phyloP scores from a whole-genome alignment of 768 basidiomycete genomes.

The Lactarius quietus region DNA sequence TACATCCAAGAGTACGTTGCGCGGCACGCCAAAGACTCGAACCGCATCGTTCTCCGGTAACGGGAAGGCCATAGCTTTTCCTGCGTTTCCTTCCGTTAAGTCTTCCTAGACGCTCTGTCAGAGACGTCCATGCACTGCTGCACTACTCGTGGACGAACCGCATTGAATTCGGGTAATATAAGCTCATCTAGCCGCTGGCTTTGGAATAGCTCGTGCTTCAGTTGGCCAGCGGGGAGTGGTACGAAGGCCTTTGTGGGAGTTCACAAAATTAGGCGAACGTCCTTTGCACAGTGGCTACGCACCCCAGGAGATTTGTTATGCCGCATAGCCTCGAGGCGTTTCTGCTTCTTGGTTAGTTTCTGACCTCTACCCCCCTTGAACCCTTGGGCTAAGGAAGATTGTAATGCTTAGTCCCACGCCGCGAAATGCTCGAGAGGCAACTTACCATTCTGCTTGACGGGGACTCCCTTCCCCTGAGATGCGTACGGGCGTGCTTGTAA shows the following conservation, averaged over 20 bases:
- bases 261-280: not conserved
- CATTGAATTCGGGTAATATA: slow-evolving; percentile 41
- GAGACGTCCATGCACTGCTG: not conserved
- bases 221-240: slow-evolving; percentile 38
- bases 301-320: slow-evolving; percentile 21
- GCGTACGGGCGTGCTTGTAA: slow-evolving; percentile 14
- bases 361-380: slow-evolving; percentile 19
- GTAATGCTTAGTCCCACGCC: not conserved
- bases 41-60: slow-evolving; percentile 24
- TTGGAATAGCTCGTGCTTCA: slow-evolving; percentile 43
- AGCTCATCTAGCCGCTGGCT: slow-evolving; percentile 36
- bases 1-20: slow-evolving; percentile 21
- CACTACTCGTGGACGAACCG: slow-evolving; percentile 34
- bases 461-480: slow-evolving; percentile 15
- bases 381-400: slow-evolving; percentile 16
- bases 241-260: slow-evolving; percentile 39
- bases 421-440: not conserved
- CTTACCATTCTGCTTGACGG: slow-evolving; percentile 18
- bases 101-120: slow-evolving; percentile 7
- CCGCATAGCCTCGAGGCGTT: slow-evolving; percentile 8
- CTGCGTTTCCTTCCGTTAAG: slow-evolving; percentile 12
- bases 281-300: not conserved
- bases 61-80: slow-evolving; percentile 24
- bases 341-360: slow-evolving; percentile 9
- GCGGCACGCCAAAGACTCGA: slow-evolving; percentile 19